These are phyloP conservation scores for Thuja plicata DNA, from an alignment of 83 land plant species.

Conservation along the genomic window DNA sequence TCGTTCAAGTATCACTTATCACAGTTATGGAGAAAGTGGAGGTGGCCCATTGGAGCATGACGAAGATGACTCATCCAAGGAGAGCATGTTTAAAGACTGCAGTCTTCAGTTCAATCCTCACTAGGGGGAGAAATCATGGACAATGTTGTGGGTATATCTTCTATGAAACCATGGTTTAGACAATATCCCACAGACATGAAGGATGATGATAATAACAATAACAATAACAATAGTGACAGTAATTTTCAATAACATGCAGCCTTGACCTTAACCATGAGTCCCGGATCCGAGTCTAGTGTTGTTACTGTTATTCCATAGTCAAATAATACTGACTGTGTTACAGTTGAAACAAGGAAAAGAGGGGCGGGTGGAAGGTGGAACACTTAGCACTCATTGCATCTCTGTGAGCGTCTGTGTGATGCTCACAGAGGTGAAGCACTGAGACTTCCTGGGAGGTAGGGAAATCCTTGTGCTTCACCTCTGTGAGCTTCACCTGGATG, in stretches of 20 bases:
- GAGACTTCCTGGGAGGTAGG: no score
- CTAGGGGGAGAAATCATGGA: conserved; percentile 14
- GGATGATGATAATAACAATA: conserved; percentile 11
- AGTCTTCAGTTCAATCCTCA: conserved; percentile 30
- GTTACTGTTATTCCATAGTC: conserved; percentile 45
- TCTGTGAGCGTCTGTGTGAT: no score
- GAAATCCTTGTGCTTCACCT: no score
- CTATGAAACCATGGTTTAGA: conserved; percentile 46
- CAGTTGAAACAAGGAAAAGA: conserved; percentile 61
- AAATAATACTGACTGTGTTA: conserved; percentile 24
- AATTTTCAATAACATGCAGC: conserved; percentile 52
- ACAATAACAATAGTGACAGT: conserved; percentile 19
- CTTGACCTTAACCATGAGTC: conserved; percentile 85
- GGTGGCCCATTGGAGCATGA: conserved; percentile 16
- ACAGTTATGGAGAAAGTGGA: conserved; percentile 39
- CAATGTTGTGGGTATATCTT: conserved; percentile 24
- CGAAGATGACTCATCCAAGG: conserved; percentile 5
- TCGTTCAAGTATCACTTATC: conserved; percentile 14
- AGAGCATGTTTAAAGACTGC: conserved; percentile 19
- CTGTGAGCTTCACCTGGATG: no score
- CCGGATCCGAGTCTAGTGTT: conserved; percentile 78
- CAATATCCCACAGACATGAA: no score
- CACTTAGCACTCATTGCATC: no score
- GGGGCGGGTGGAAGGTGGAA: conserved; percentile 30
- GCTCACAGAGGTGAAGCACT: no score